These are phyloP conservation scores for Plasmopara viticola DNA, from an alignment of 352 stramenopile genomes.

Conservation along the genomic window DNA sequence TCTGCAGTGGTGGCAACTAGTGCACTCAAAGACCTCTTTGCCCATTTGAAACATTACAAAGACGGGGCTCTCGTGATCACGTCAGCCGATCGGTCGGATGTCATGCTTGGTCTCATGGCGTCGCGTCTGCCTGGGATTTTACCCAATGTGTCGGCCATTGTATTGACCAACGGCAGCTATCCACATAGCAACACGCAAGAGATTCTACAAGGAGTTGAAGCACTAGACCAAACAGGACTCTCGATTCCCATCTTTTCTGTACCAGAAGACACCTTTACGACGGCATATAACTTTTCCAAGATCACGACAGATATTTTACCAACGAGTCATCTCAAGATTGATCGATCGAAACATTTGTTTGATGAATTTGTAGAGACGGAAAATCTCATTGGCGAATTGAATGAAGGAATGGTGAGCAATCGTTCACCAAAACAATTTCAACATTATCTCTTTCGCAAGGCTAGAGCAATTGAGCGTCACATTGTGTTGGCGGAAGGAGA, in stretches of 20 bases:
- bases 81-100: constrained; percentile 63
- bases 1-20: constrained; percentile 61
- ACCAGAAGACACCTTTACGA: constrained; percentile 57
- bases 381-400: constrained; percentile 55
- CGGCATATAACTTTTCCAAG: constrained; percentile 41
- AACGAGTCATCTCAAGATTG: constrained; percentile 63
- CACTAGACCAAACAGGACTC: constrained; percentile 55
- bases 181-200: constrained; percentile 67
- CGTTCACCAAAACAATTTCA: constrained; percentile 81
- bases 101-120: constrained; percentile 61
- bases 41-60: constrained; percentile 72
- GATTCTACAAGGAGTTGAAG: constrained; percentile 61
- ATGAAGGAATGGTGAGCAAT: constrained; percentile 52
- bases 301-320: constrained; percentile 68
- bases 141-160: constrained; percentile 59
- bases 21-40: constrained; percentile 66
- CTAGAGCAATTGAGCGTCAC: constrained; percentile 56
- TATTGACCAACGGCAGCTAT: constrained; percentile 73
- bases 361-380: constrained; percentile 63
- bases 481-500: constrained; percentile 83
- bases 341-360: constrained; percentile 57
- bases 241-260: constrained; percentile 75
- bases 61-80: constrained; percentile 73
- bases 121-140: constrained; percentile 63
- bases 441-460: constrained; percentile 80